phyloP scores from a whole-genome alignment of 176 grass and related monocot genomes.

The Musa troglodytarum region DNA sequence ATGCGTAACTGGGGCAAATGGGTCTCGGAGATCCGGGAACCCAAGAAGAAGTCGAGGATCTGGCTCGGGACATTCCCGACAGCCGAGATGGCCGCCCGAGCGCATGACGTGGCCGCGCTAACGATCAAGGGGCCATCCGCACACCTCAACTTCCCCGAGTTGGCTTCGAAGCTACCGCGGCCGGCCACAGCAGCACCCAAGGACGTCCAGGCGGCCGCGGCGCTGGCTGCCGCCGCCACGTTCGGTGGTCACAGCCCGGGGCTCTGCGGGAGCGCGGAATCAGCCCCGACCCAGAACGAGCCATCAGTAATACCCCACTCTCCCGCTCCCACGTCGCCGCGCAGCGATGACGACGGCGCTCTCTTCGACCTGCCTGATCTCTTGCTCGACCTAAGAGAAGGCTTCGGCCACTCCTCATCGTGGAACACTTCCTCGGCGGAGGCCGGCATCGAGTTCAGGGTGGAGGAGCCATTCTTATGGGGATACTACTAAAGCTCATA shows the following conservation, averaged over 20 bases:
- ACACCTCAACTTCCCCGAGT: no score
- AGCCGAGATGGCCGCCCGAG: constrained; percentile 83
- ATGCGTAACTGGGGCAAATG: constrained; percentile 50
- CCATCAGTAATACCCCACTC: no score
- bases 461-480: constrained; percentile 15
- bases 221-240: constrained; percentile 49
- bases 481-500: neutral
- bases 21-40: no score
- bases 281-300: neutral
- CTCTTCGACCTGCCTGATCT: constrained; percentile 16
- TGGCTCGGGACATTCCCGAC: constrained; percentile 82
- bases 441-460: neutral
- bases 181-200: constrained; percentile 32
- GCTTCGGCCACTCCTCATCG: neutral
- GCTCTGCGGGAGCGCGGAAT: no score
- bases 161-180: constrained; percentile 47
- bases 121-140: constrained; percentile 66
- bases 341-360: neutral
- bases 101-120: constrained; percentile 74
- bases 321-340: neutral
- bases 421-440: neutral
- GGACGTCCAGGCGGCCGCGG: constrained; percentile 32
- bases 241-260: neutral
- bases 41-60: constrained; percentile 76
- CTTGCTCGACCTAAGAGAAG: neutral